These are phyloP conservation scores for Mycena belliarum DNA, from an alignment of 768 basidiomycete species.

Conservation along the genomic window DNA sequence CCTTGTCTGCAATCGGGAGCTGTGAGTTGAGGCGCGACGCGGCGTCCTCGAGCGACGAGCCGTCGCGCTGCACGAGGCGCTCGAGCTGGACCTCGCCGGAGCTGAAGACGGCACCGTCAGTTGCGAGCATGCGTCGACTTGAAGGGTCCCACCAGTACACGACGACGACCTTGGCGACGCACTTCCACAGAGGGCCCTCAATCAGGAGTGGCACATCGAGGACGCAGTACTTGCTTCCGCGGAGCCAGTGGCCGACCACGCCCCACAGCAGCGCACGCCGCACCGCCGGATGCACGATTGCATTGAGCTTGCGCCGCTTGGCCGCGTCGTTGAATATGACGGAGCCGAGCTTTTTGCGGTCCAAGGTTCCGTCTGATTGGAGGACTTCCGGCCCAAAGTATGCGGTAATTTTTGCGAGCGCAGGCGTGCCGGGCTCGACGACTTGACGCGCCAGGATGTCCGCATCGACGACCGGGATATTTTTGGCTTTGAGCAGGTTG, in stretches of 20 bases:
- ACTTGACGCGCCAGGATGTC: constrained; percentile 87
- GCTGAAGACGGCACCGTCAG: constrained; percentile 38
- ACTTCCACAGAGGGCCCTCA: constrained; percentile 83
- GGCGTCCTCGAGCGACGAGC: constrained; percentile 66
- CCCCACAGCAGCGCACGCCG: constrained; percentile 70
- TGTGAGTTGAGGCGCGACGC: constrained; percentile 76
- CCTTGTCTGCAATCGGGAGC: constrained; percentile 75
- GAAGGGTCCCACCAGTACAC: constrained; percentile 78
- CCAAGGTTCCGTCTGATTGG: constrained; percentile 65
- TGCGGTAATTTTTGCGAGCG: constrained; percentile 62
- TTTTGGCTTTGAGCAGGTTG: constrained; percentile 59
- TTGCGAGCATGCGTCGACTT: background rate
- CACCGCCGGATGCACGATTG: constrained; percentile 92
- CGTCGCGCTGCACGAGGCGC: constrained; percentile 78
- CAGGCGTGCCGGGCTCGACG: constrained; percentile 80
- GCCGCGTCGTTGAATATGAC: constrained; percentile 81
- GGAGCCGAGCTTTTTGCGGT: constrained; percentile 80
- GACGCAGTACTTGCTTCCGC: constrained; percentile 76
- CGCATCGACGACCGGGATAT: constrained; percentile 88
- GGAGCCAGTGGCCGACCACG: constrained; percentile 71
- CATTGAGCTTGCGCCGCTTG: constrained; percentile 74
- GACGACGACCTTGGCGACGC: constrained; percentile 81
- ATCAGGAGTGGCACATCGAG: constrained; percentile 92
- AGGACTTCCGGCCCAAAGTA: constrained; percentile 76
- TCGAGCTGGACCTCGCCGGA: constrained; percentile 82